These are phyloP conservation scores for Globisporangium cederbergense DNA, from an alignment of 352 stramenopile species.

Conservation along the genomic window DNA sequence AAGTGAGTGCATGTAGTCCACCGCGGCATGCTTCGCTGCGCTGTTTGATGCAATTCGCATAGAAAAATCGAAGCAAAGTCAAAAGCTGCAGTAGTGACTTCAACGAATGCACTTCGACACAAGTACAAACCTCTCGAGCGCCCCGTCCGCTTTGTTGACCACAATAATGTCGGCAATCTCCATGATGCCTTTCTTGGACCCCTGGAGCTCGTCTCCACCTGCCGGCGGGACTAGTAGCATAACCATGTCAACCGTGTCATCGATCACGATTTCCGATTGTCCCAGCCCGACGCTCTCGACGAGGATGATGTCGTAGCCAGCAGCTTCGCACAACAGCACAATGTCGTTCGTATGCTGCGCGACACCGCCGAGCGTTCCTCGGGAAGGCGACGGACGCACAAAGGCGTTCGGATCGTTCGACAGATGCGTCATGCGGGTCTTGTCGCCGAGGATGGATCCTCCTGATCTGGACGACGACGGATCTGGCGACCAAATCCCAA, in stretches of 20 bases:
- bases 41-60: constrained; percentile 20
- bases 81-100: not conserved
- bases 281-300: constrained; percentile 98
- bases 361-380: constrained; percentile 75
- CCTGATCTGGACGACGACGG: constrained; percentile 94
- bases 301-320: constrained; percentile 93
- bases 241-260: constrained; percentile 96
- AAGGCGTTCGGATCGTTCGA: constrained; percentile 91
- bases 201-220: constrained; percentile 96
- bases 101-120: not conserved
- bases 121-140: constrained; percentile 43
- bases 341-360: constrained; percentile 88
- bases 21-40: constrained; percentile 62
- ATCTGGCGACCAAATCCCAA: constrained; percentile 47
- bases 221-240: constrained; percentile 94
- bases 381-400: constrained; percentile 89
- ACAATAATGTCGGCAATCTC: constrained; percentile 96
- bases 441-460: constrained; percentile 97
- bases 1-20: constrained; percentile 81
- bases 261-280: constrained; percentile 97
- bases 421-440: constrained; percentile 96
- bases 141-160: constrained; percentile 97
- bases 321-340: constrained; percentile 92
- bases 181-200: constrained; percentile 98
- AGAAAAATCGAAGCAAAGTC: not conserved